Evolutionary conservation across 345 rosid species (phyloP).

Genomic region (Eucalyptus victrix): DNA sequence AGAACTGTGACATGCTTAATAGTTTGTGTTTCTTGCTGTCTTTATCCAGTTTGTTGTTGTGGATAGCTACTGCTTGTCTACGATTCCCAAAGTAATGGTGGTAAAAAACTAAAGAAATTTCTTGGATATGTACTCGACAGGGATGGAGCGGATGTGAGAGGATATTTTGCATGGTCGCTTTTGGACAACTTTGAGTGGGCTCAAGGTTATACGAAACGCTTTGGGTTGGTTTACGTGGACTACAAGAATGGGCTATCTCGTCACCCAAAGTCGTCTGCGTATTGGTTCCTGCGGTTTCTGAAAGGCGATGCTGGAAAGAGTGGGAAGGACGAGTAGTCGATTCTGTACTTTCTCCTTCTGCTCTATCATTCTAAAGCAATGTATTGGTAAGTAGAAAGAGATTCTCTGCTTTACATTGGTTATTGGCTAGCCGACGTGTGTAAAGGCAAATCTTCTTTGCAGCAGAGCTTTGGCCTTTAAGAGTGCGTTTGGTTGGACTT

Average conservation of each 20-base stretch:
- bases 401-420: background rate
- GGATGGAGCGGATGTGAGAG: slow-evolving; percentile 81
- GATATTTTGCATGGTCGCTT: slow-evolving; percentile 90
- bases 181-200: slow-evolving; percentile 96
- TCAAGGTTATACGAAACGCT: slow-evolving; percentile 85
- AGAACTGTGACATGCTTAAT: background rate
- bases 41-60: background rate
- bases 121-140: slow-evolving; percentile 11
- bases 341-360: background rate
- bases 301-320: slow-evolving; percentile 34
- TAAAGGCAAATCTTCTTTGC: background rate
- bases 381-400: background rate
- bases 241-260: slow-evolving; percentile 72
- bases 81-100: no score
- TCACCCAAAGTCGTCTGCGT: slow-evolving; percentile 82
- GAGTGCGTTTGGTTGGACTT: no score
- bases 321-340: slow-evolving; percentile 25
- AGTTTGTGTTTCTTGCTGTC: background rate
- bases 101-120: background rate
- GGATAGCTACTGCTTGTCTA: background rate
- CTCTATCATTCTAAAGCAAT: background rate
- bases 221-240: slow-evolving; percentile 78
- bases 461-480: background rate
- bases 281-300: slow-evolving; percentile 73
- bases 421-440: background rate